Base-by-base conservation (phyloP, 2,329 filamentous ascomycete species). In the Aureobasidium sp. region DNA sequence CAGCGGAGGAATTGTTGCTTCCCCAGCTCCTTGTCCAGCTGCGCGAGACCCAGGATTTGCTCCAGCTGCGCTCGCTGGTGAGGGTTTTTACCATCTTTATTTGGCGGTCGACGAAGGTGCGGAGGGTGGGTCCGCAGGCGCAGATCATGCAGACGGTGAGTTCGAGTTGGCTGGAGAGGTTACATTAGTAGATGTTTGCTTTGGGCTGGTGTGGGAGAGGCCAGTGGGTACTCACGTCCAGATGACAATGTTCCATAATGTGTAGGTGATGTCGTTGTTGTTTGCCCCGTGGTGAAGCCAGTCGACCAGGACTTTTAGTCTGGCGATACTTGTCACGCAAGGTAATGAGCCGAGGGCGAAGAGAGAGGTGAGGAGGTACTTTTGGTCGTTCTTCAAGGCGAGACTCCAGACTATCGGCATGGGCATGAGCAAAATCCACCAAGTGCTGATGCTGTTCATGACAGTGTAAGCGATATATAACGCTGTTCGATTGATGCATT, bases 381-480 rank as follows among this genome's bases (percentile, higher is more conserved):
- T 86, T 86, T 82, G 79, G 68, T 77, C 80, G 1, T 74, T 52
- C 9, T 77, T 73, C 2, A 86, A 73, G 39, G 58, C 47, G 29
- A 61, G 58, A 12, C 37, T 37, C 51, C 49, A 57, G 42, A 62
- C 34, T 5, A 62, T 62, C 12, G 60, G 60, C 42, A 62, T 55
- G 34, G 60, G 60, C 51, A 62, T 48, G 5, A 52, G 31, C 6
- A 62, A 17, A 3, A 62, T 62, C 49, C 47, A 57, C 52, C 47
- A 62, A 8, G 47, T 52, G 29, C 51, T 56, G 22, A 62, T 42
- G 20, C 60, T 56, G 44, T 62, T 62, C 41, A 62, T 41, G 25
- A 57, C 49, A 5, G 45, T 52, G 36, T 62, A 52, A 51, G 60
- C 49, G n/a, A 62, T 62, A 15, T 62, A 62, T 1, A 62, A 34